Evolutionary conservation across 371 early-diverging fungal genomes (phyloP), one percentile per base, ranked within the genome.

Genomic region (Mucor piriformis): DNA sequence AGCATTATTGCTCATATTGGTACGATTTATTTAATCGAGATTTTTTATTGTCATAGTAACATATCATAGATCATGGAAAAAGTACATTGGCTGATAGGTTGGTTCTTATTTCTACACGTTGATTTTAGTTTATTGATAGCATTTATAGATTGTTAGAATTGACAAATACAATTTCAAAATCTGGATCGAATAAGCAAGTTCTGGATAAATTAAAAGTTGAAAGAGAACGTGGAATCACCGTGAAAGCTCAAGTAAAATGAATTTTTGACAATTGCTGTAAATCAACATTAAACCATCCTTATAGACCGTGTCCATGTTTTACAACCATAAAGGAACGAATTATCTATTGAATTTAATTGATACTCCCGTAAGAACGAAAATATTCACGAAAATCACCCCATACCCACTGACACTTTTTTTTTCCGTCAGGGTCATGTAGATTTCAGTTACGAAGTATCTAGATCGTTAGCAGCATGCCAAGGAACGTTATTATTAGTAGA

Each of bases 1-100:
- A 91, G 92, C 62, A 97, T 98, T 57, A 97, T 97, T 67, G 98
- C 98, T 5, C 98, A 98, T 73, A 94, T 96, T 40, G 95, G 92
- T 87, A 83, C 20, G 38, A 6, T 0, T 60, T n/a, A n/a, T n/a
- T n/a, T n/a, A n/a, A n/a, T n/a, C 38, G 54, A 29, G 29, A 29
- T 6, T 29, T 29, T 29, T 29, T 29, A 29, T 8, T 6, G 6
- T 29, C 8, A 29, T 53, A 20, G 7, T 35, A 13, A 24, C 8
- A 18, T 53, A 23, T 23, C 23, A 18, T 54, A 63, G 93, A 95
- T 75, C 96, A 95, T 77, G 96, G 96, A 34, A 96, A 96, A 64
- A 93, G 93, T 62, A 97, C 98, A 3, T 78, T 97, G 24, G 96
- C 98, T 0, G 97, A 98, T 67, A 79, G 85, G 87, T 82, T 75